phyloP scores from a whole-genome alignment of 2,329 filamentous ascomycete species.

The Aspergillus tanneri region DNA sequence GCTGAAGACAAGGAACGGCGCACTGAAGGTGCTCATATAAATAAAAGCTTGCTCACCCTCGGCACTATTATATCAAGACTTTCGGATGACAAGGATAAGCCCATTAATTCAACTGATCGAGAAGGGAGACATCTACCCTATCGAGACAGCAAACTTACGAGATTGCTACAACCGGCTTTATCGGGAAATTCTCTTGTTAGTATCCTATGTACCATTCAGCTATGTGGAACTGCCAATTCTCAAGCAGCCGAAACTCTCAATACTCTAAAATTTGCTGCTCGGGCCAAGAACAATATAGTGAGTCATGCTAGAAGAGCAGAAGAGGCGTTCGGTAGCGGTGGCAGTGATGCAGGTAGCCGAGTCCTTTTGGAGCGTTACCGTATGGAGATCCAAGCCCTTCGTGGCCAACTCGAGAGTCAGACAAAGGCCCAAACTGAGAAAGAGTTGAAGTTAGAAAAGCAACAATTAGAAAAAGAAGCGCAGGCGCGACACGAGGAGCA shows the following conservation, averaged over 20 bases:
- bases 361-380: constrained; percentile 90
- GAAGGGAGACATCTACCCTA: constrained; percentile 93
- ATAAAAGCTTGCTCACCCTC: constrained; percentile 92
- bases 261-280: constrained; percentile 92
- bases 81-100: constrained; percentile 85
- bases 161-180: constrained; percentile 85
- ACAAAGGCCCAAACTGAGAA: constrained; percentile 65
- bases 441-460: constrained; percentile 63
- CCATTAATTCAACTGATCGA: constrained; percentile 69
- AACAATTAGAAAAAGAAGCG: constrained; percentile 77
- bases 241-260: constrained; percentile 89
- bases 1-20: constrained; percentile 92
- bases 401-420: constrained; percentile 78
- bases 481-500: constrained; percentile 91
- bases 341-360: constrained; percentile 77
- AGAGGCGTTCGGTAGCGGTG: constrained; percentile 75
- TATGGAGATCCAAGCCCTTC: constrained; percentile 83
- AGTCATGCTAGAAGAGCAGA: constrained; percentile 95
- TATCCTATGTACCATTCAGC: constrained; percentile 94
- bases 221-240: constrained; percentile 70
- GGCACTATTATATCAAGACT: constrained; percentile 92
- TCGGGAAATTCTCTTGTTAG: constrained; percentile 94
- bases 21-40: constrained; percentile 95
- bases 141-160: constrained; percentile 93
- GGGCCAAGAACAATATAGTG: constrained; percentile 96